Percentiles rank a stretch among this genome's conserved stretches.
Evolutionary conservation across 2,329 filamentous ascomycete species (phyloP).

Genomic region (Exophiala lecanii-corni): DNA sequence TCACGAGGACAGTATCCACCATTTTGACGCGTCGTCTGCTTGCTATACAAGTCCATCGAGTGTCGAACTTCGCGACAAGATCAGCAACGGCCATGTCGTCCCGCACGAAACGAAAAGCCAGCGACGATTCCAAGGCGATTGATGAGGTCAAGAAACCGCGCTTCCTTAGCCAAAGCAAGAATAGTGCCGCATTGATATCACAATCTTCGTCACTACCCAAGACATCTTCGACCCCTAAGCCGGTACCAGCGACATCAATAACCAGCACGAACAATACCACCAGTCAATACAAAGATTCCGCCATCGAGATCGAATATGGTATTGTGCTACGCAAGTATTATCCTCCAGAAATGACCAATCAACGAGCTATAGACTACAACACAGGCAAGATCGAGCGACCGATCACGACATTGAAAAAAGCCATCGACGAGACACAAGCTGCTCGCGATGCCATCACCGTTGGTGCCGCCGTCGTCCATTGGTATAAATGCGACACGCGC

Average conservation of each 20-base stretch:
- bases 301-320: slow-evolving; percentile 45
- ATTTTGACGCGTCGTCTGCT: too few relatives aligned
- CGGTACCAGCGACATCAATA: not conserved
- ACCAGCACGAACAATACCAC: not conserved
- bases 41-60: too few relatives aligned
- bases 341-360: slow-evolving; percentile 79
- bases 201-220: too few relatives aligned
- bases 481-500: slow-evolving; percentile 83
- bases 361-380: slow-evolving; percentile 69
- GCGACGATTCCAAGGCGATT: not conserved
- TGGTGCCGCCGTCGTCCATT: slow-evolving; percentile 69
- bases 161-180: too few relatives aligned
- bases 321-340: slow-evolving; percentile 73
- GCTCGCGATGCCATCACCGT: slow-evolving; percentile 50
- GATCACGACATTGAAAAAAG: slow-evolving; percentile 61
- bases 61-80: too few relatives aligned
- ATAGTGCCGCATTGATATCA: too few relatives aligned
- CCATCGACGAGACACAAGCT: slow-evolving; percentile 57
- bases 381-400: slow-evolving; percentile 65
- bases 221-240: too few relatives aligned
- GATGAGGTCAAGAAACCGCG: slow-evolving; percentile 6
- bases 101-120: slow-evolving; percentile 13
- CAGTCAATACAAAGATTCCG: slow-evolving; percentile 20
- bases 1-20: too few relatives aligned
- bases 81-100: slow-evolving; percentile 1